Evolutionary conservation across 108 stramenopile genomes (phyloP).

Genomic region (Pseudonitzschia multistriata): DNA sequence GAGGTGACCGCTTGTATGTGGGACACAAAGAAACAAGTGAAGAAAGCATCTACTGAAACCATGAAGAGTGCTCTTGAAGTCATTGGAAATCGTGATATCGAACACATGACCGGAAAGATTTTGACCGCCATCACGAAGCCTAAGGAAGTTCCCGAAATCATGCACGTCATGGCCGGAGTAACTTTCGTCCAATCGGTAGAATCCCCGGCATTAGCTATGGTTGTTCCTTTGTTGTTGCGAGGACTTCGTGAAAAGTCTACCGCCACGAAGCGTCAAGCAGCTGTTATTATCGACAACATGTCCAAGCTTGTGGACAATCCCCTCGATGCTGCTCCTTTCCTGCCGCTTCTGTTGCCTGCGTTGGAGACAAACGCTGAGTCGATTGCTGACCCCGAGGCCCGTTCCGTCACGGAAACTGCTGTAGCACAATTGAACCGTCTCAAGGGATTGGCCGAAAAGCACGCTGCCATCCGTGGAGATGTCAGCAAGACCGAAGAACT

Average conservation of each 20-base stretch:
- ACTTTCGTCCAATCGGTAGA: slow-evolving; percentile 99
- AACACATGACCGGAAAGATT: slow-evolving; percentile 96
- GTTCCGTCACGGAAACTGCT: slow-evolving; percentile 85
- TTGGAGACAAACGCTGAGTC: slow-evolving; percentile 91
- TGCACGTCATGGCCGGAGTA: slow-evolving; percentile 95
- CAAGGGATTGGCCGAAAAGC: slow-evolving; percentile 85
- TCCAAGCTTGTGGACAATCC: slow-evolving; percentile 97
- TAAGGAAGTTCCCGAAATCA: slow-evolving; percentile 94
- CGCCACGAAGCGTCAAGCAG: slow-evolving; percentile 95
- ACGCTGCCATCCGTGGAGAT: slow-evolving; percentile 78
- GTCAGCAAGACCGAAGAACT: slow-evolving; percentile 65
- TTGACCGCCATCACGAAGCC: slow-evolving; percentile 91
- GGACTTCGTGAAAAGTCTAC: slow-evolving; percentile 91
- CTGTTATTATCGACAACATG: slow-evolving; percentile 99
- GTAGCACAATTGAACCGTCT: slow-evolving; percentile 84
- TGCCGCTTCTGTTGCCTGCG: slow-evolving; percentile 92
- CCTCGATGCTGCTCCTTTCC: slow-evolving; percentile 94
- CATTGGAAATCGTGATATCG: slow-evolving; percentile 98
- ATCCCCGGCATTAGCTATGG: slow-evolving; percentile 96
- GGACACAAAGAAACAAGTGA: slow-evolving; percentile 98
- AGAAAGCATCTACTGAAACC: slow-evolving; percentile 87
- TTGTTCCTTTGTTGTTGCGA: slow-evolving; percentile 97
- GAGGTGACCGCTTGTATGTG: slow-evolving; percentile 95
- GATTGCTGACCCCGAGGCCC: slow-evolving; percentile 96
- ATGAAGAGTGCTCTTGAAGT: slow-evolving; percentile 91